These are phyloP conservation scores for Datisca glomerata DNA, from an alignment of 306 rosid species.

Conservation along the genomic window DNA sequence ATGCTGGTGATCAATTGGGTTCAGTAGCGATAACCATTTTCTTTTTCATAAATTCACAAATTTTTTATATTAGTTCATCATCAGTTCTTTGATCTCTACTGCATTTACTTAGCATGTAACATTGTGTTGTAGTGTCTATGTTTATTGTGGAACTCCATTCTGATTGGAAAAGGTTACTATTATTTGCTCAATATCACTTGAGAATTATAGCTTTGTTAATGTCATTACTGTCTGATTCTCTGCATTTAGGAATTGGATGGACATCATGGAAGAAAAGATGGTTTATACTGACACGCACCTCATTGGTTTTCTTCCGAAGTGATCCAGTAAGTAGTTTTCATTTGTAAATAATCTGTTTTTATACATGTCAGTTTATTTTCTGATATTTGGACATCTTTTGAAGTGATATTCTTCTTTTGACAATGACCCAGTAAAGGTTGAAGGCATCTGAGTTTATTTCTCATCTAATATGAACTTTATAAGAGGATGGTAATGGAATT, in stretches of 20 bases:
- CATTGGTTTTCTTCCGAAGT: constrained; percentile 95
- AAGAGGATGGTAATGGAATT: no score
- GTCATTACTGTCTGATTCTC: constrained; percentile 11
- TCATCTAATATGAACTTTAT: no score
- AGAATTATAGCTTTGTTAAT: not conserved
- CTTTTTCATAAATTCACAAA: no score
- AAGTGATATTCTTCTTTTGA: not conserved
- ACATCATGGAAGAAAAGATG: constrained; percentile 99
- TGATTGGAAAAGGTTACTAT: no score
- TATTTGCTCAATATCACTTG: not conserved
- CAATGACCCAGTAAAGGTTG: not conserved
- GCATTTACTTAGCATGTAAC: not conserved
- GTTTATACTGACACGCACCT: constrained; percentile 86
- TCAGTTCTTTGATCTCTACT: no score
- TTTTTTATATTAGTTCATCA: no score
- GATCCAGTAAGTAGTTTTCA: constrained; percentile 76
- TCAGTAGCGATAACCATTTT: no score
- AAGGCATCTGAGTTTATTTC: not conserved
- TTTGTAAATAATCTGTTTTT: no score
- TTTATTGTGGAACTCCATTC: no score
- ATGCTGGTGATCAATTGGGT: no score
- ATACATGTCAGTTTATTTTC: not conserved
- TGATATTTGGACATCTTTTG: not conserved
- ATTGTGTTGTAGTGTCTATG: no score
- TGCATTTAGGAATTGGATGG: constrained; percentile 92